Evolutionary conservation across 1,284 basidiomycete species (phyloP), one percentile per base, ranked within the genome.

Genomic region (Phenoliferia sp.): DNA sequence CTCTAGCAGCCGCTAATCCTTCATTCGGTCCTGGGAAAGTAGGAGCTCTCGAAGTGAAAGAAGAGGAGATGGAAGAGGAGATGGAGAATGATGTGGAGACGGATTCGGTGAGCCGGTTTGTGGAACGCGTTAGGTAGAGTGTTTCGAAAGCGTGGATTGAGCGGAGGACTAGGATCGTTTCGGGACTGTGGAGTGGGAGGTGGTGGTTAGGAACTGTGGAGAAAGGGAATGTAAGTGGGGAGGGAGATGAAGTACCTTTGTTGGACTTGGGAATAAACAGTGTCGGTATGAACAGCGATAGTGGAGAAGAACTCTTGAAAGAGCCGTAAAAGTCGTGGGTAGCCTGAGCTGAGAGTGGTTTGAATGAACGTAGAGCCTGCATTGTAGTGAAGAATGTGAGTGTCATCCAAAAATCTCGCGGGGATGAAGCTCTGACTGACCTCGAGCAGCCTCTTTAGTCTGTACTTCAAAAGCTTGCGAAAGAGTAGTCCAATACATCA

Each of bases 261-360:
- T 62, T 89, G 84, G 7, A 85, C 83, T 60, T 87, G 84, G 0
- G 87, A 88, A 78, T 98, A 98, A 4, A 90, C 82, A 0, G 94
- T 95, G 77, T 97, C 94, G 0, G 94, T 96, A 75, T 96, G 90
- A 5, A 96, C 88, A 0, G 92, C 87, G 60, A 97, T 94, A 78
- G 94, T 94, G 26, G 89, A 87, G 77, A 98, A 97, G 79, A 98
- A 95, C 52, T 94, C 92, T 64, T 98, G 94, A 79, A 98, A 94
- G 16, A 96, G 83, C 17, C 95, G 85, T 9, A 98, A 78, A 3
- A 98, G 82, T 61, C 86, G 85, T 1, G 92, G 90, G 80, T 98
- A 97, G 28, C 90, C 89, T 2, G 85, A 82, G 73, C 88, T 88
- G 29, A 98, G 82, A 3, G 91, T 90, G 77, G 93, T 91, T 72